These are phyloP conservation scores for Cenchrus fungigraminus DNA, from an alignment of 176 grass and related monocot genomes.

Conservation along the genomic window DNA sequence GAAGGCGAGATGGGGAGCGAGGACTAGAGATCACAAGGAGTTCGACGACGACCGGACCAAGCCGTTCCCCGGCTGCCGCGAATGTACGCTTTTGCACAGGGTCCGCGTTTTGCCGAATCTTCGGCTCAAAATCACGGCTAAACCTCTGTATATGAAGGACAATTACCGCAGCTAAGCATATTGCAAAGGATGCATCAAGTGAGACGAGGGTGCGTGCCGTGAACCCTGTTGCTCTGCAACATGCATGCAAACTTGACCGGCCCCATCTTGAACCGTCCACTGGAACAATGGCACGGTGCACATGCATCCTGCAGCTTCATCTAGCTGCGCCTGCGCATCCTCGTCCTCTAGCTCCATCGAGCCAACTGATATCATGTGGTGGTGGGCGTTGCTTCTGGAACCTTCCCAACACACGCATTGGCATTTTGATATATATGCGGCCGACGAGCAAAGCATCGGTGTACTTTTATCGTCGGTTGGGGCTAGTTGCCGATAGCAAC, in stretches of 20 bases:
- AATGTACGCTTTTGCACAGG: background rate
- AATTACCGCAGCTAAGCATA: no score
- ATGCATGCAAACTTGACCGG: background rate
- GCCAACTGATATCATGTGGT: background rate
- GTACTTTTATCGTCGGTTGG: background rate
- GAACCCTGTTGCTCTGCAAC: no score
- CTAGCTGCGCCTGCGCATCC: background rate
- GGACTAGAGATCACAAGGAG: background rate
- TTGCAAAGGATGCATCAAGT: no score
- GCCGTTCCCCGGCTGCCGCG: no score
- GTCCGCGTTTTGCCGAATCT: no score
- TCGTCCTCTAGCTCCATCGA: background rate
- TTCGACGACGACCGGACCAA: background rate
- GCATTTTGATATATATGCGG: conserved; percentile 14
- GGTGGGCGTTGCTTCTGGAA: background rate
- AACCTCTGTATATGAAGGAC: background rate
- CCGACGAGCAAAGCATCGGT: background rate
- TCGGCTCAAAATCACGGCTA: background rate
- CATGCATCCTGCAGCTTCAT: background rate
- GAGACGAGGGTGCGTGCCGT: background rate
- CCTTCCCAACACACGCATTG: background rate
- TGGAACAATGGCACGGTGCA: background rate
- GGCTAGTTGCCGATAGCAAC: conserved; percentile 1
- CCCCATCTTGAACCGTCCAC: background rate
- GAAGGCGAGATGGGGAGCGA: background rate